Base-by-base conservation (phyloP, 1,139 yeast species). In the Taiozyma onychis region DNA sequence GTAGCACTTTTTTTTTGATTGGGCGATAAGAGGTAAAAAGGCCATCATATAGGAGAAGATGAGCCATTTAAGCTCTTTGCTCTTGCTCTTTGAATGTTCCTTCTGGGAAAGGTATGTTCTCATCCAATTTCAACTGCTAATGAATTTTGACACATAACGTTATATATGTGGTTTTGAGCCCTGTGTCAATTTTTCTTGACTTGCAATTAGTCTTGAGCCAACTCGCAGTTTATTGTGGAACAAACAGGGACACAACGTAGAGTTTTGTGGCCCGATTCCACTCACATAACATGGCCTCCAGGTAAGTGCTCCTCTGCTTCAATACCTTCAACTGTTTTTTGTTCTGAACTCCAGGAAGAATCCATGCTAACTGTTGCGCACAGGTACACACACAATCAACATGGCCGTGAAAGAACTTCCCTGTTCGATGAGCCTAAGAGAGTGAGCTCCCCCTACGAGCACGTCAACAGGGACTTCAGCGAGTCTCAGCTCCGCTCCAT, bases 401-500 rank as follows among this genome's bases (percentile, higher is more conserved):
- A 75, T 53, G 77, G 75, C 55, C 64, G 78, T 51, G 80, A 76
- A 49, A 62, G 80, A 46, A 76, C 80, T 1, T 78, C 76, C 57
- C 63, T 76, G 45, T 76, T 76, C 48, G 65, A 63, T 41, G 54
- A 72, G 4, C 72, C 74, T 13, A 64, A 69, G 35, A 63, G 82
- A 54, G 68, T 76, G 11, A 58, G 68, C 3, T 67, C 74, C 11
- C 87, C 87, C 3, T 82, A 80, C 61, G 81, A 78, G 39, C 59
- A 63, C 6, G 67, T 70, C 26, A 63, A 49, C n/a, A 75, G 74
- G 55, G 80, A 78, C 57, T 73, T 74, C 57, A 79, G 77, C 54
- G 78, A 88, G 50, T 76, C 81, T 52, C 75, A 83, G 61, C 74
- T 84, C 72, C 81, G 89, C 46, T 78, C 77, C 54, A 71, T 90